Evolutionary conservation across 225 moss, liverwort and hornwort genomes (phyloP).

Genomic region (Pseudisothecium myosuroides): DNA sequence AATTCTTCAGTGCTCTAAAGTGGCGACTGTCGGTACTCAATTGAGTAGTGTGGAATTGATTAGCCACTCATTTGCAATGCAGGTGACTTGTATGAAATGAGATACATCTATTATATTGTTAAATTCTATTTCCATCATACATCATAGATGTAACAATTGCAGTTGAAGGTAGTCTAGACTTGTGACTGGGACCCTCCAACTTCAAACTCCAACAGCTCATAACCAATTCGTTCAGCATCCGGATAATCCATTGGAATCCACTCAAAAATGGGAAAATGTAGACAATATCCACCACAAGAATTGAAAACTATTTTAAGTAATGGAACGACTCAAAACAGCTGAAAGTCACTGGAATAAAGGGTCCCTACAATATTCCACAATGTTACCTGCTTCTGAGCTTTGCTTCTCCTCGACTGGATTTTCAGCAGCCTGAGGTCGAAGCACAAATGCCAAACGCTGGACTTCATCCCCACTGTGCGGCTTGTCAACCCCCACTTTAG

Average conservation of each 20-base stretch:
- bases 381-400: slow-evolving; percentile 35
- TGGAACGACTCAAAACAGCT: background rate
- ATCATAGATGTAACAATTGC: background rate
- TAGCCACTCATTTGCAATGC: background rate
- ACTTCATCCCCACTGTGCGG: slow-evolving; percentile 43
- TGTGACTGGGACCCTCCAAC: background rate
- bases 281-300: background rate
- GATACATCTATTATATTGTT: too few species aligned
- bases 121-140: background rate
- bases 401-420: slow-evolving; percentile 57
- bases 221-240: background rate
- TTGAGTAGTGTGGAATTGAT: background rate
- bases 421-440: slow-evolving; percentile 51
- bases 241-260: background rate
- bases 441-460: slow-evolving; percentile 48
- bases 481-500: slow-evolving; percentile 45
- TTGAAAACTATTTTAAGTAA: background rate
- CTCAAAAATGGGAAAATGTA: background rate
- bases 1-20: background rate
- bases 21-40: background rate
- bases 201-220: background rate
- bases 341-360: too few species aligned
- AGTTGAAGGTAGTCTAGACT: background rate
- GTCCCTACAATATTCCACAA: background rate
- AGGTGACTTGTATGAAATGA: background rate